phyloP scores from a whole-genome alignment of 169 alveolate species.

The Babesia ovis region DNA sequence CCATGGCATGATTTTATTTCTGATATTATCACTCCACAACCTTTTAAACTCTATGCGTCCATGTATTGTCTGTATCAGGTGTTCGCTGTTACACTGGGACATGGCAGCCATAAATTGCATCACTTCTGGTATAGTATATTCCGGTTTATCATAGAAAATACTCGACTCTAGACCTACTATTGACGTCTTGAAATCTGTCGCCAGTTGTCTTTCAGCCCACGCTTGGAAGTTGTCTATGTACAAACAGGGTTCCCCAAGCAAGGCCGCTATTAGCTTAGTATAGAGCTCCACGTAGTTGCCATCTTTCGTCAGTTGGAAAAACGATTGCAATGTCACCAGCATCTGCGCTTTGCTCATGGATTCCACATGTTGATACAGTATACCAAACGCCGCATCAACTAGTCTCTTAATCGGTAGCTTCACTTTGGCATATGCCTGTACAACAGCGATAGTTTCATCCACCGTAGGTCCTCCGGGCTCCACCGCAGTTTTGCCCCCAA shows the following conservation, averaged over 20 bases:
- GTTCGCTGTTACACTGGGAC: constrained; percentile 46
- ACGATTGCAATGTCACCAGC: constrained; percentile 3
- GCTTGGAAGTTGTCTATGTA: constrained; percentile 28
- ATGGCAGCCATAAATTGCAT: constrained; percentile 20
- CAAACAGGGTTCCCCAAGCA: constrained; percentile 20
- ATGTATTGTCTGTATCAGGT: constrained; percentile 56
- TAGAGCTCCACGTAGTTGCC: constrained; percentile 53
- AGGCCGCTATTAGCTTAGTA: constrained; percentile 18
- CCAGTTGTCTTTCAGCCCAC: constrained; percentile 11
- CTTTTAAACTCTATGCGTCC: constrained; percentile 60
- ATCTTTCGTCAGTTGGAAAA: constrained; percentile 39
- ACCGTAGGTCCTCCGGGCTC: constrained; percentile 15
- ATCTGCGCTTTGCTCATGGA: constrained; percentile 6
- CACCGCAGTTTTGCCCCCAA: constrained; percentile 47
- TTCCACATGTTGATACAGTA: constrained; percentile 26
- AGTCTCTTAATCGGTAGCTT: constrained; percentile 27
- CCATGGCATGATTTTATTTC: constrained; percentile 49
- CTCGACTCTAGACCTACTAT: background rate
- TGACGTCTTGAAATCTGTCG: background rate
- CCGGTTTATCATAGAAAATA: background rate
- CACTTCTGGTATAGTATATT: background rate
- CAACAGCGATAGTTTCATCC: constrained; percentile 21
- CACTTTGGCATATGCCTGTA: constrained; percentile 16
- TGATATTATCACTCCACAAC: constrained; percentile 54
- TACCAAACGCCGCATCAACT: constrained; percentile 46